Percentiles rank a stretch among this genome's conserved stretches.
Conservation (phyloP, 805 yeast species). For the Wickerhamomyces chambardii region DNA sequence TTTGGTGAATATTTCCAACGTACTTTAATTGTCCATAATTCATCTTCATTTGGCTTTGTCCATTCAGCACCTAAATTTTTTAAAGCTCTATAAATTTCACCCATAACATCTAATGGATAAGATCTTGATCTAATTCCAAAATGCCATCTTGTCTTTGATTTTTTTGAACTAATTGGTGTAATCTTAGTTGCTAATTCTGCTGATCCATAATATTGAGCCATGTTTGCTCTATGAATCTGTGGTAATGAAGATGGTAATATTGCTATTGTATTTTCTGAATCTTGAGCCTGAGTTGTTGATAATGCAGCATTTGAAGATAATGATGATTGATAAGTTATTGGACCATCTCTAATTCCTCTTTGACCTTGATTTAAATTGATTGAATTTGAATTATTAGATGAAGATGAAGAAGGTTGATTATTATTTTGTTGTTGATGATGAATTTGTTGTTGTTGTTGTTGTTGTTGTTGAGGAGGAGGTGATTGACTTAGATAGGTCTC, state of each 20-base stretch:
- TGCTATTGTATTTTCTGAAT: slow-evolving; percentile 68
- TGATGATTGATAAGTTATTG: slow-evolving; percentile 23
- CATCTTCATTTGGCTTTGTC: slow-evolving; percentile 93
- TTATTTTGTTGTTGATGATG: slow-evolving; percentile 35
- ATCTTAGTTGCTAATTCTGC: slow-evolving; percentile 37
- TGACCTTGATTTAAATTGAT: slow-evolving; percentile 3
- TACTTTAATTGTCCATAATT: slow-evolving; percentile 91
- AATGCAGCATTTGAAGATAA: slow-evolving; percentile 16
- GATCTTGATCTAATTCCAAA: slow-evolving; percentile 95
- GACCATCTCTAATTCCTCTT: slow-evolving; percentile 17
- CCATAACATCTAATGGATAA: slow-evolving; percentile 97
- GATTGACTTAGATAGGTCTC: slow-evolving; percentile 53
- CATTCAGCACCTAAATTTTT: slow-evolving; percentile 95
- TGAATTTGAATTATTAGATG: slow-evolving; percentile 4
- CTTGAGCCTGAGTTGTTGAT: slow-evolving; percentile 19
- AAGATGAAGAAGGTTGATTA: slow-evolving; percentile 2
- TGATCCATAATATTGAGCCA: slow-evolving; percentile 50
- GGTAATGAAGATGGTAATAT: slow-evolving; percentile 92
- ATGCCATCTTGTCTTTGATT: slow-evolving; percentile 96
- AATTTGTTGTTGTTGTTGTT: slow-evolving; percentile 41
- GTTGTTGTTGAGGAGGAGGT: slow-evolving; percentile 41
- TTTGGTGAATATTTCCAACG: slow-evolving; percentile 76
- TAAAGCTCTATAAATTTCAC: slow-evolving; percentile 91
- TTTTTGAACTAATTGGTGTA: slow-evolving; percentile 59
- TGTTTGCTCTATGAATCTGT: slow-evolving; percentile 86